Evolutionary conservation across 1,284 basidiomycete species (phyloP), one percentile per base, ranked within the genome.

Genomic region (Pholiota adiposa): DNA sequence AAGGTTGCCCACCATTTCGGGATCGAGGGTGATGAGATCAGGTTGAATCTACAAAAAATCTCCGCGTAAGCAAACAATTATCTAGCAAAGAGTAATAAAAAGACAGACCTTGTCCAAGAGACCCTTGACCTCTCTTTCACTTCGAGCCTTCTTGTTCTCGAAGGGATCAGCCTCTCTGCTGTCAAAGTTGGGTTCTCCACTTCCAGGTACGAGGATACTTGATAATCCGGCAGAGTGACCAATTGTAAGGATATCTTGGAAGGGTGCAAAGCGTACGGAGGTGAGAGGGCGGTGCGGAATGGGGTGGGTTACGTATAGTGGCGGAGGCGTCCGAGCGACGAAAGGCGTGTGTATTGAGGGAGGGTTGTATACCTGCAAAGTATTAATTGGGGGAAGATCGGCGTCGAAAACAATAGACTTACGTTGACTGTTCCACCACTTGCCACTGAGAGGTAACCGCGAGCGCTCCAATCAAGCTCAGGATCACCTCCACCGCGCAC

Each of bases 141-240:
- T 82, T 58, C 95, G 77, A 16, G 90, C 83, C 61, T 87, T 89
- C 75, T 87, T 89, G 67, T 89, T 88, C 75, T 99, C 96, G 78
- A 91, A 98, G 3, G 97, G 95, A 84, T 99, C 96, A 0, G 94
- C 92, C 76, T 99, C 97, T 21, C 83, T 77, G 59, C 92, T 93
- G 74, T 99, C 97, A 72, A 96, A 98, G 80, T 97, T 96, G 46
- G 96, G 88, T 74, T 99, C 96, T 41, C 97, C 97, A 3, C 90
- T 79, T 14, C 97, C 97, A 0, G 97, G 97, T 0, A 99, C 89
- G 56, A 99, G 80, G 48, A 98, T 82, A 50, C 85, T 92, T 1
- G 92, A 93, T 25, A 98, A 81, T 0, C 97, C 97, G 0, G 79
- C 77, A 65, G 80, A 68, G 69, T 92, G 90, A 0, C 89, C 77